Base-by-base conservation (phyloP, 768 basidiomycete species). In the Russula sp. region DNA sequence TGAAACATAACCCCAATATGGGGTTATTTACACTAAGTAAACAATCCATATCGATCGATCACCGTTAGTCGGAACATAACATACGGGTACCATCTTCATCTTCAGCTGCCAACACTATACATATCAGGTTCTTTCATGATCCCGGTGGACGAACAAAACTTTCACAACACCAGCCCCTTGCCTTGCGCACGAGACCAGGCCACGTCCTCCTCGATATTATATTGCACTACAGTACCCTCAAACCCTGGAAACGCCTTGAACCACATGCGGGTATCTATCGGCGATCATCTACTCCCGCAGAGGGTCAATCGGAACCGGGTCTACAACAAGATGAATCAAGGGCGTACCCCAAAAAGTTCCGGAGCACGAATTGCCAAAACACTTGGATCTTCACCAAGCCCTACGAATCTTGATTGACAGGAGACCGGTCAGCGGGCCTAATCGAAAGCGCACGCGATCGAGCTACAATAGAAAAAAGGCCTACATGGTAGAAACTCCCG, bases 401-500 rank as follows among this genome's bases (percentile, higher is more conserved):
- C 90, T 36, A 93, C 91, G 69, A 93, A 90, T 39, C 87, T 88
- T 58, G 36, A 56, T 32, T 29, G 34, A 45, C 43, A 35, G n/a
- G 32, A 56, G 50, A 32, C 1, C 45, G 9, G 56, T 48, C 25
- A 39, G 47, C 47, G 32, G 45, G 48, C 51, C 29, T 53, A 43
- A 11, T 11, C 48, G 32, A 7, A 35, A 61, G 25, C 4, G n/a
- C n/a, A 36, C 25, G 32, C 29, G 63, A 61, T 61, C 63, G 45
- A 18, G 49, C 6, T 8, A 22, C 16, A 35, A 47, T 16, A 34
- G 39, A 32, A 22, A 18, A 36, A 22, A 69, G 18, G 42, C 81
- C 65, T 71, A 90, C 84, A 93, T 91, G 2, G 90, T 93, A 2
- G 90, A 92, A 1, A 93, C 90, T 53, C 90, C 92, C 14, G 89